A percentile compares a stretch with the other conserved stretches of the same genome.
phyloP scores from a whole-genome alignment of 371 early-diverging fungal genomes.

The Quaeritorhiza haematococci region DNA sequence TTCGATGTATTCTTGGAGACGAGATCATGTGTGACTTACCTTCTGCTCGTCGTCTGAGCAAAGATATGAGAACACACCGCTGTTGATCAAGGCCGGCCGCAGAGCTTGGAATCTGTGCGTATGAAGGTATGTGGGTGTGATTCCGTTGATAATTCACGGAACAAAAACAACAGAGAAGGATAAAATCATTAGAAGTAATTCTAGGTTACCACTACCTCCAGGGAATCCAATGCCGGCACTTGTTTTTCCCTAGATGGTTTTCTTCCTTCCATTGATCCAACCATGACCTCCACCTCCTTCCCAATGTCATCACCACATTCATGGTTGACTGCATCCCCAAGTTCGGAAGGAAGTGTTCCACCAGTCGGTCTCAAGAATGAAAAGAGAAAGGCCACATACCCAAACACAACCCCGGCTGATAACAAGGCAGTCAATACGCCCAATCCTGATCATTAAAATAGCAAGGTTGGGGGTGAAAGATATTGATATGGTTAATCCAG shows the following conservation, averaged over 20 bases:
- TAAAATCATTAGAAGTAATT: too few relatives aligned
- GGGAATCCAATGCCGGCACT: too few relatives aligned
- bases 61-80: conserved; percentile 9
- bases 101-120: conserved; percentile 15
- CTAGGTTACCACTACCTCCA: too few relatives aligned
- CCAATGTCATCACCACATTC: not conserved
- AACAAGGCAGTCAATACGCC: conserved; percentile 8
- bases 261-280: not conserved
- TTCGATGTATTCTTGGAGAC: not conserved
- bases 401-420: conserved; percentile 18
- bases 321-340: not conserved
- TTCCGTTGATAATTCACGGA: too few relatives aligned
- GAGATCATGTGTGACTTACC: conserved; percentile 1
- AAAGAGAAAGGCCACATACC: too few relatives aligned
- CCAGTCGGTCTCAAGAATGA: too few relatives aligned
- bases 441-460: conserved; percentile 7
- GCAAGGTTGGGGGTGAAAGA: conserved; percentile 7
- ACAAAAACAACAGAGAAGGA: too few relatives aligned
- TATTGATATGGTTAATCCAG: conserved; percentile 3
- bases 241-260: too few relatives aligned
- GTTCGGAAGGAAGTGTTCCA: too few relatives aligned
- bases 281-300: not conserved
- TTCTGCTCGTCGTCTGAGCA: conserved; percentile 8
- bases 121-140: too few relatives aligned
- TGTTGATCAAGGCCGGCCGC: conserved; percentile 10